Percentiles rank a stretch among this genome's conserved stretches.
Evolutionary conservation across 208 protist genomes (phyloP).

Genomic region (Strigomonas galati): DNA sequence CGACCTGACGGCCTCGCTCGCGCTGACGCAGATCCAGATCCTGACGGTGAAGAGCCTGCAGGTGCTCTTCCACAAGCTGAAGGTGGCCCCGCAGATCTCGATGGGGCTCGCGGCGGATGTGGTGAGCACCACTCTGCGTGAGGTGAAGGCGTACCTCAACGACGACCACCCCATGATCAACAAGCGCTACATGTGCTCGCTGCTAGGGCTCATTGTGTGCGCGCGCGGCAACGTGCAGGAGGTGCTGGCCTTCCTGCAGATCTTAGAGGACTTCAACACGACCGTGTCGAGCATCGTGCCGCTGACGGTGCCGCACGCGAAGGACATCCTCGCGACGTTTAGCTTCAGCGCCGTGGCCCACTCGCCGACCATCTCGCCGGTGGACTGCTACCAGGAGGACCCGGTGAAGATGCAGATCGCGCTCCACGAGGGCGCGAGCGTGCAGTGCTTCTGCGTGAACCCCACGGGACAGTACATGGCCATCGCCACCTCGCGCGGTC

Average conservation of each 20-base stretch:
- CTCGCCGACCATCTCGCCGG: slow-evolving; percentile 47
- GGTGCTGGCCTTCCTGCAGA: slow-evolving; percentile 50
- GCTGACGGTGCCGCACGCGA: slow-evolving; percentile 33
- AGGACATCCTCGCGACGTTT: slow-evolving; percentile 49
- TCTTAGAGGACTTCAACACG: slow-evolving; percentile 46
- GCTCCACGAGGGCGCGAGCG: slow-evolving; percentile 55
- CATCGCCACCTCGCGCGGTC: slow-evolving; percentile 35
- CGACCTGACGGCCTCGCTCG: slow-evolving; percentile 1
- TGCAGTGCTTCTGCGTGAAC: slow-evolving; percentile 74
- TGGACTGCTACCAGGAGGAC: slow-evolving; percentile 67
- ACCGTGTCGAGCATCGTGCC: slow-evolving; percentile 29
- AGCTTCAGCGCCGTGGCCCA: slow-evolving; percentile 27
- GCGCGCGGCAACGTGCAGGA: slow-evolving; percentile 50
- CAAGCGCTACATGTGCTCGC: slow-evolving; percentile 39
- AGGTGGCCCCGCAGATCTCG: slow-evolving; percentile 31
- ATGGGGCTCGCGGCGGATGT: slow-evolving; percentile 20
- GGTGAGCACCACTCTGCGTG: slow-evolving; percentile 26
- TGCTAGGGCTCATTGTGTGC: slow-evolving; percentile 61
- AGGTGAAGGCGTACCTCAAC: slow-evolving; percentile 23
- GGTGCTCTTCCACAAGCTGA: slow-evolving; percentile 25
- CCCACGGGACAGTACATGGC: slow-evolving; percentile 54
- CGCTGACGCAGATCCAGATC: not conserved
- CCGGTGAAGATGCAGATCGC: slow-evolving; percentile 38
- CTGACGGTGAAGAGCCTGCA: slow-evolving; percentile 15
- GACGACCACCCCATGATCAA: slow-evolving; percentile 19